Evolutionary conservation across 345 rosid genomes (phyloP).

Genomic region (Zanthoxylum bungeanum): DNA sequence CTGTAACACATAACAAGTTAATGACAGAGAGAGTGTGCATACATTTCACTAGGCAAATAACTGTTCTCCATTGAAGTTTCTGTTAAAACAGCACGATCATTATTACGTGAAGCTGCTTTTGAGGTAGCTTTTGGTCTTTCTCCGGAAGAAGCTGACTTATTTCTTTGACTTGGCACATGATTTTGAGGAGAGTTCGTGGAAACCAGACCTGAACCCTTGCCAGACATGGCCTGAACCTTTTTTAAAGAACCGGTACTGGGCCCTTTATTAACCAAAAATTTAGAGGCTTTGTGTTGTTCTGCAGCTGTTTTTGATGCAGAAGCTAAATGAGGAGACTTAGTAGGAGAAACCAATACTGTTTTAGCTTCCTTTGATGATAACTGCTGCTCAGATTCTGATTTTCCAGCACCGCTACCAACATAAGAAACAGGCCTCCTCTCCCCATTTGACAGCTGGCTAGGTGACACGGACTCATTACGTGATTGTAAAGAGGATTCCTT

Average conservation of each 20-base stretch:
- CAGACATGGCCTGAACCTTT: slow-evolving; percentile 39
- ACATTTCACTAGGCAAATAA: slow-evolving; percentile 40
- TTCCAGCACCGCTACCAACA: slow-evolving; percentile 32
- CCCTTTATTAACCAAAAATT: slow-evolving; percentile 36
- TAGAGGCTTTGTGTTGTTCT: slow-evolving; percentile 43
- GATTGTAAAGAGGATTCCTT: slow-evolving; percentile 31
- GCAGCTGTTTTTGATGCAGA: no score
- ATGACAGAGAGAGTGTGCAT: slow-evolving; percentile 21
- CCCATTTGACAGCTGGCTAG: slow-evolving; percentile 20
- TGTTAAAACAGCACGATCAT: slow-evolving; percentile 29
- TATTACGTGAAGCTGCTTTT: slow-evolving; percentile 35
- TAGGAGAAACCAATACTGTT: slow-evolving; percentile 44
- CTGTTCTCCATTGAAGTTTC: slow-evolving; percentile 42
- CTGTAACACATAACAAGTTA: slow-evolving; percentile 6
- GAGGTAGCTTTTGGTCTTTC: slow-evolving; percentile 50
- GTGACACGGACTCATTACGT: slow-evolving; percentile 31
- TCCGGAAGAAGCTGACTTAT: slow-evolving; percentile 38
- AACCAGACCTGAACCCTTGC: slow-evolving; percentile 44
- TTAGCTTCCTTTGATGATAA: slow-evolving; percentile 36
- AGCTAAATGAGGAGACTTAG: slow-evolving; percentile 37
- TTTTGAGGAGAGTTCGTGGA: slow-evolving; percentile 38
- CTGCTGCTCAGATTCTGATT: slow-evolving; percentile 36
- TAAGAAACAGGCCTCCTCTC: slow-evolving; percentile 33
- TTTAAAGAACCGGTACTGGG: slow-evolving; percentile 37
- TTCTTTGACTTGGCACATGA: slow-evolving; percentile 44